A percentile compares a stretch with the other conserved stretches of the same genome.
Conservation (phyloP, 768 basidiomycete genomes). For the Leccinum pellstonianum region DNA sequence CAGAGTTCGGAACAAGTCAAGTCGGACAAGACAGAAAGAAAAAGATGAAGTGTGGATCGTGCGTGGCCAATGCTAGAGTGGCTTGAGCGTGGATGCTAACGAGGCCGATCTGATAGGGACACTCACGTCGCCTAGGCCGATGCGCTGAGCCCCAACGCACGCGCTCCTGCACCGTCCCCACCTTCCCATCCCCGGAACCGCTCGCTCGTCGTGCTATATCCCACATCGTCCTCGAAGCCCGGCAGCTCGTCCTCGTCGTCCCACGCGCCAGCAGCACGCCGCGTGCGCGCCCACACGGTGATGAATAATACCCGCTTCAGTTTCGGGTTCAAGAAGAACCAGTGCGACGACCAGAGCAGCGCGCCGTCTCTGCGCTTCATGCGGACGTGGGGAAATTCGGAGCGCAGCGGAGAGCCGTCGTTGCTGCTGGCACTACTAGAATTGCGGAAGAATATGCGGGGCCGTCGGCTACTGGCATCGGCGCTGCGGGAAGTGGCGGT, state of each 20-base stretch:
- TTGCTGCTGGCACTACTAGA: slow-evolving; percentile 38
- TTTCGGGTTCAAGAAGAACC: slow-evolving; percentile 95
- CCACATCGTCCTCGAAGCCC: slow-evolving; percentile 40
- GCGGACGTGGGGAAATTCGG: slow-evolving; percentile 46
- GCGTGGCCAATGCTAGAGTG: background rate
- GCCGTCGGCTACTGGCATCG: slow-evolving; percentile 5
- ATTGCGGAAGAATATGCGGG: slow-evolving; percentile 23
- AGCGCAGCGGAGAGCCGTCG: slow-evolving; percentile 29
- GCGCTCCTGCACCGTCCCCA: slow-evolving; percentile 73
- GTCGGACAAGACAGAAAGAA: background rate
- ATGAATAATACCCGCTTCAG: slow-evolving; percentile 90
- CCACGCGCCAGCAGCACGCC: slow-evolving; percentile 53
- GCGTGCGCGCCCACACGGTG: slow-evolving; percentile 85
- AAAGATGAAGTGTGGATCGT: background rate
- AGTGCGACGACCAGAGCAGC: slow-evolving; percentile 92
- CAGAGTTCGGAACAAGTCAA: background rate
- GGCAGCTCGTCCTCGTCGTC: slow-evolving; percentile 43
- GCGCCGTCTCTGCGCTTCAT: slow-evolving; percentile 66
- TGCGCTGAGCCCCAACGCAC: slow-evolving; percentile 64
- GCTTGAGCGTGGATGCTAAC: slow-evolving; percentile 18
- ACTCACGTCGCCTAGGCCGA: slow-evolving; percentile 33
- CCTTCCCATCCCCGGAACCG: slow-evolving; percentile 83
- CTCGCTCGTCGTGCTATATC: slow-evolving; percentile 41
- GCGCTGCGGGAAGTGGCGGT: slow-evolving; percentile 8
- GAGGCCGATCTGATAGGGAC: slow-evolving; percentile 3